Evolutionary conservation across 805 yeast genomes (phyloP).

Genomic region (Candida berthetii): DNA sequence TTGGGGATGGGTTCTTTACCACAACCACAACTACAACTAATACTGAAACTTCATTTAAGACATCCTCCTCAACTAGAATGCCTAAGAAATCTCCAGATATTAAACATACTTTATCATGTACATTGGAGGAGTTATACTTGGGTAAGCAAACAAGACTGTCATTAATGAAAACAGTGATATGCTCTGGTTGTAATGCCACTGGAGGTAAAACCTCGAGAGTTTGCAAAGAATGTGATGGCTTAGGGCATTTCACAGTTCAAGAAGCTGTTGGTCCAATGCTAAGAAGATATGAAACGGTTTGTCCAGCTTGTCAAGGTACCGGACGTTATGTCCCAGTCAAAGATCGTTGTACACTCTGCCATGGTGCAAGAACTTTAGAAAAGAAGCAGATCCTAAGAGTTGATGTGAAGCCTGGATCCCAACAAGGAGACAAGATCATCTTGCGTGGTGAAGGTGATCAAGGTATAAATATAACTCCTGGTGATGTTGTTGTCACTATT

Average conservation of each 20-base stretch:
- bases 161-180: slow-evolving; percentile 42
- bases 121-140: slow-evolving; percentile 47
- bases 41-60: not conserved
- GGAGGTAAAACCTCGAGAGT: slow-evolving; percentile 33
- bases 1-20: slow-evolving; percentile 22
- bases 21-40: slow-evolving; percentile 8
- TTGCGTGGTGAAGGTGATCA: slow-evolving; percentile 63
- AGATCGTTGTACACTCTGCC: slow-evolving; percentile 34
- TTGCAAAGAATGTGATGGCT: slow-evolving; percentile 36
- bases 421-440: slow-evolving; percentile 43
- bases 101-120: slow-evolving; percentile 44
- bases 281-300: slow-evolving; percentile 36
- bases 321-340: slow-evolving; percentile 27
- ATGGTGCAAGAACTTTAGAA: slow-evolving; percentile 38
- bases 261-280: slow-evolving; percentile 37
- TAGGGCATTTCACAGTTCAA: slow-evolving; percentile 33
- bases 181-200: slow-evolving; percentile 43
- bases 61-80: not conserved
- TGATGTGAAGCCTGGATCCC: slow-evolving; percentile 50
- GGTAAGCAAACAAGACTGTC: slow-evolving; percentile 55
- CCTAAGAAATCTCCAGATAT: slow-evolving; percentile 45
- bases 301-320: slow-evolving; percentile 37
- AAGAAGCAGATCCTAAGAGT: slow-evolving; percentile 46
- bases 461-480: slow-evolving; percentile 51
- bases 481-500: slow-evolving; percentile 58